Percentiles rank a stretch among this genome's conserved stretches.
Evolutionary conservation across 306 rosid species (phyloP).

Genomic region (Sphenostylis stenocarpa): DNA sequence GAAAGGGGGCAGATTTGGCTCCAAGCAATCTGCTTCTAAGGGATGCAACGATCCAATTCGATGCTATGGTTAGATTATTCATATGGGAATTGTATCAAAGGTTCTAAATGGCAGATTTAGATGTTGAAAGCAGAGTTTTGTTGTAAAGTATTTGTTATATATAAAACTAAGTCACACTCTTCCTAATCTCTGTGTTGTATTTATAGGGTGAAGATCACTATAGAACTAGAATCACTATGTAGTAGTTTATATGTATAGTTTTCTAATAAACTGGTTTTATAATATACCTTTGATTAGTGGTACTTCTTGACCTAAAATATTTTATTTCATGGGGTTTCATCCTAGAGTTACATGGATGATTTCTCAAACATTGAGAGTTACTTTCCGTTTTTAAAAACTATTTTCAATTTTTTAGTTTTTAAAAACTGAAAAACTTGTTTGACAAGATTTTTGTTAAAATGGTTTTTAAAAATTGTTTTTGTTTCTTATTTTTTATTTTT

Average conservation of each 20-base stretch:
- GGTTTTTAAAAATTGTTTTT: no score
- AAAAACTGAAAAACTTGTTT: no score
- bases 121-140: slow-evolving; percentile 12
- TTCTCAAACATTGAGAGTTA: not conserved
- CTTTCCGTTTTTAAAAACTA: no score
- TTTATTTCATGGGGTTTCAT: not conserved
- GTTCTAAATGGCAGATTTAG: not conserved
- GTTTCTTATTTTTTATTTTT: no score
- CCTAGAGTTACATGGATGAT: not conserved
- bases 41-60: slow-evolving; percentile 92
- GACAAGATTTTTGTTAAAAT: no score
- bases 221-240: not conserved
- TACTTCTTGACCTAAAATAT: not conserved
- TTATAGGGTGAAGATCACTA: slow-evolving; percentile 9
- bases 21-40: slow-evolving; percentile 69
- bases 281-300: not conserved
- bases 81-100: not conserved
- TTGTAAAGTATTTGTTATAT: slow-evolving; percentile 17
- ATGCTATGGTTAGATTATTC: slow-evolving; percentile 70
- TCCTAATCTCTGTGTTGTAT: not conserved
- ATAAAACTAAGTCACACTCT: not conserved
- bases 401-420: no score
- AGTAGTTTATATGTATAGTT: slow-evolving; percentile 7
- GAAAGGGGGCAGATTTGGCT: slow-evolving; percentile 92
- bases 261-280: not conserved